Percentiles rank a stretch among this genome's conserved stretches.
These are phyloP conservation scores for Achlya hypogyna DNA, from an alignment of 352 stramenopile species.

Conservation along the genomic window DNA sequence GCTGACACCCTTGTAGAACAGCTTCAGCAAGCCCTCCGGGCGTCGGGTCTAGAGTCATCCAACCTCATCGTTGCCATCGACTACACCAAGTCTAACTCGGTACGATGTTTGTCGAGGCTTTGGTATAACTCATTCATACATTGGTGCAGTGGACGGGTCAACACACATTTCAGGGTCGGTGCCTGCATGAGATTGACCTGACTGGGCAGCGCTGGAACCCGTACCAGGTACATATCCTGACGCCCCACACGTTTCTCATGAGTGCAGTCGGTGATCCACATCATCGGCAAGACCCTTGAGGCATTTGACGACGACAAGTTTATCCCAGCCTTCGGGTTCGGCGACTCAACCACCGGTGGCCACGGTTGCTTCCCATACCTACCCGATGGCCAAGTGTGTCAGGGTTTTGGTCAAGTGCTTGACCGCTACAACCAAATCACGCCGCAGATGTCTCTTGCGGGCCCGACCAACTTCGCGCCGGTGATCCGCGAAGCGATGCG, in stretches of 20 bases:
- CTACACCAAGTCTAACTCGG: constrained; percentile 55
- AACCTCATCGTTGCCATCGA: constrained; percentile 64
- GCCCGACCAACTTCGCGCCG: too few relatives aligned
- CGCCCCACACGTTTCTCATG: not conserved
- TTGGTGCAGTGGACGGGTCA: constrained; percentile 44
- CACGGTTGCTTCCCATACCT: constrained; percentile 43
- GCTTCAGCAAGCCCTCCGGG: constrained; percentile 37
- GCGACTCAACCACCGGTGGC: constrained; percentile 39
- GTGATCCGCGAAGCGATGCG: constrained; percentile 53
- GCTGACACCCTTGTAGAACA: constrained; percentile 32
- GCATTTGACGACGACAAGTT: constrained; percentile 72
- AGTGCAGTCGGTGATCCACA: constrained; percentile 50
- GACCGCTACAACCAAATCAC: constrained; percentile 48
- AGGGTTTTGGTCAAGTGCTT: constrained; percentile 49
- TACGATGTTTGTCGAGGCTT: too few relatives aligned
- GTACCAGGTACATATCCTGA: constrained; percentile 38
- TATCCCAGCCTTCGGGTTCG: constrained; percentile 67
- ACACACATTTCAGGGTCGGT: constrained; percentile 44
- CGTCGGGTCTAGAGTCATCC: constrained; percentile 42
- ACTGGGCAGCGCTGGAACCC: constrained; percentile 34
- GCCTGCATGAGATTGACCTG: constrained; percentile 49
- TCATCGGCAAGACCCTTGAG: constrained; percentile 55
- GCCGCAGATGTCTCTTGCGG: constrained; percentile 43
- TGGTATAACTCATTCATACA: not conserved
- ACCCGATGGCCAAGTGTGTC: constrained; percentile 28